Conservation (phyloP, 306 rosid genomes). For the Cucumis melo region DNA sequence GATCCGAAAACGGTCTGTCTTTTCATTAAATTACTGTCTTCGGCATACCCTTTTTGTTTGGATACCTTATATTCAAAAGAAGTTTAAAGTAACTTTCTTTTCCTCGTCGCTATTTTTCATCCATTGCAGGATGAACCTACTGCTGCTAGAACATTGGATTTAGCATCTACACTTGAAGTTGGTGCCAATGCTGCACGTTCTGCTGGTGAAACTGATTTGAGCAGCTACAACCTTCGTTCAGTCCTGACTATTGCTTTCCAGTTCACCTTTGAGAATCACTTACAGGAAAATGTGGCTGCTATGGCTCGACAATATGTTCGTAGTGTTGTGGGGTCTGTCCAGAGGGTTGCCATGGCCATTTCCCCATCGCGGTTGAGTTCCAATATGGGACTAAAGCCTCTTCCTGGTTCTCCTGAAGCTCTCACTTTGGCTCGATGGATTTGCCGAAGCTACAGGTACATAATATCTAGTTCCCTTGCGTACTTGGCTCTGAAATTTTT, state of each 20-base stretch:
- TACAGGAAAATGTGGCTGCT: slow-evolving; percentile 80
- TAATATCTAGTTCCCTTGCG: background rate
- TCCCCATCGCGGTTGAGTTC: slow-evolving; percentile 65
- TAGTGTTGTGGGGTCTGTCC: slow-evolving; percentile 83
- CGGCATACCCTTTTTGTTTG: too few species aligned
- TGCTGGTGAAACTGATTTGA: slow-evolving; percentile 38
- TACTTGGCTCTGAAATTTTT: background rate
- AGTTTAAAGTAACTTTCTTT: background rate
- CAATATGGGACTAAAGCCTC: slow-evolving; percentile 56
- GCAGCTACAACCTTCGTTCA: slow-evolving; percentile 61
- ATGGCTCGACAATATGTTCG: slow-evolving; percentile 99
- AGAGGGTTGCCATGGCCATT: slow-evolving; percentile 97
- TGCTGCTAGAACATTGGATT: slow-evolving; percentile 61
- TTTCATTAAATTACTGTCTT: background rate
- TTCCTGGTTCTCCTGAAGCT: slow-evolving; percentile 88
- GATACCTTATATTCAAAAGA: background rate
- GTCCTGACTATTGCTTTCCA: slow-evolving; percentile 94
- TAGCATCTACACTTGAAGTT: slow-evolving; percentile 87
- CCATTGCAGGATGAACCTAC: slow-evolving; percentile 50
- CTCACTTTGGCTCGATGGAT: slow-evolving; percentile 82
- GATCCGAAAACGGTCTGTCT: slow-evolving; percentile 66
- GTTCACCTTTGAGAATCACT: slow-evolving; percentile 75
- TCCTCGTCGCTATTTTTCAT: background rate
- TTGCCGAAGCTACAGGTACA: slow-evolving; percentile 65
- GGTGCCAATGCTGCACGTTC: slow-evolving; percentile 52